Evolutionary conservation across 75 land plant species (phyloP).

Genomic region (Larix kaempferi): DNA sequence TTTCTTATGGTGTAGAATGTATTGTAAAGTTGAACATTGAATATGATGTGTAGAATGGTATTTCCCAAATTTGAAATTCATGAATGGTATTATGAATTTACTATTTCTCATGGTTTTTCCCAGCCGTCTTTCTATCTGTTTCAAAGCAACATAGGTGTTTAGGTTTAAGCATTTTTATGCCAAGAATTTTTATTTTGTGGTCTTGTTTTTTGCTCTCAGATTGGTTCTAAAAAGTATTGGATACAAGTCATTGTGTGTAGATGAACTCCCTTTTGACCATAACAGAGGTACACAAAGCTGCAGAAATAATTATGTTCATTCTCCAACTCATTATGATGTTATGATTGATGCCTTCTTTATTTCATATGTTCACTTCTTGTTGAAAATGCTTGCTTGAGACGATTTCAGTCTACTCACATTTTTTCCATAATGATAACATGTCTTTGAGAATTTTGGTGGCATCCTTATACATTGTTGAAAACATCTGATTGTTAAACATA

Average conservation of each 20-base stretch:
- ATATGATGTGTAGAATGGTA: not conserved
- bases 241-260: constrained; percentile 83
- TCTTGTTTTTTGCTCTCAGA: constrained; percentile 32
- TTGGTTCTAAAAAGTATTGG: constrained; percentile 94
- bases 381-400: too few relatives aligned
- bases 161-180: too few relatives aligned
- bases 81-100: not conserved
- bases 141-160: too few relatives aligned
- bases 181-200: not conserved
- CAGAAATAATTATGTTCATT: not conserved
- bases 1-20: too few relatives aligned
- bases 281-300: constrained; percentile 42
- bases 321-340: not conserved
- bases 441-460: not conserved
- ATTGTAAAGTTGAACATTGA: too few relatives aligned
- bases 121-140: too few relatives aligned
- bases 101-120: too few relatives aligned
- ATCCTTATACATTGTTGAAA: not conserved
- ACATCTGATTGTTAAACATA: too few relatives aligned
- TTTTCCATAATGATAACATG: not conserved
- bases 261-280: constrained; percentile 79
- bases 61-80: not conserved
- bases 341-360: not conserved
- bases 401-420: too few relatives aligned
- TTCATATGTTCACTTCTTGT: not conserved